These are phyloP conservation scores for Gynochthodes officinalis DNA, from an alignment of 257 asterid species.

Conservation along the genomic window DNA sequence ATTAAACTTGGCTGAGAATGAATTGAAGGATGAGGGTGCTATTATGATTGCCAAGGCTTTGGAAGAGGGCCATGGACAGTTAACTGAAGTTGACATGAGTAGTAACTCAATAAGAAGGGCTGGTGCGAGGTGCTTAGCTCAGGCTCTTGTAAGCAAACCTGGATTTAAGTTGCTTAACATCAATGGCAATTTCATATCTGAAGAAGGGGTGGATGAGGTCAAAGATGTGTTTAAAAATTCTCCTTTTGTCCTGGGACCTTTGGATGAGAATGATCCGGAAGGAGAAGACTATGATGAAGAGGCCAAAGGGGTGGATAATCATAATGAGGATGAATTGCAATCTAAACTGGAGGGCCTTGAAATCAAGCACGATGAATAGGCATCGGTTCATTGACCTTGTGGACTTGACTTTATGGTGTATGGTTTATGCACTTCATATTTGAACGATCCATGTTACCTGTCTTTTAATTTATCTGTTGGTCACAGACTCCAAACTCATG, in stretches of 20 bases:
- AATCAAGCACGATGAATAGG: slow-evolving; percentile 59
- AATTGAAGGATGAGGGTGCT: slow-evolving; percentile 90
- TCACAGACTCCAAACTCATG: background rate
- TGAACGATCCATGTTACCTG: background rate
- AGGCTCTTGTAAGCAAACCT: slow-evolving; percentile 63
- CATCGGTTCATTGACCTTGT: background rate
- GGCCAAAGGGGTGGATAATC: slow-evolving; percentile 44
- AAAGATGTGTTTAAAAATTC: slow-evolving; percentile 62
- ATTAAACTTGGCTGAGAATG: slow-evolving; percentile 75
- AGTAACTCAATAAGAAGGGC: slow-evolving; percentile 74
- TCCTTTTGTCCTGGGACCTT: slow-evolving; percentile 57
- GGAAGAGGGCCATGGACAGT: slow-evolving; percentile 75
- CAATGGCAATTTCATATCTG: slow-evolving; percentile 86
- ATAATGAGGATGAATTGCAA: slow-evolving; percentile 60
- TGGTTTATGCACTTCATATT: background rate
- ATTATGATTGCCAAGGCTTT: slow-evolving; percentile 75
- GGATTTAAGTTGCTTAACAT: slow-evolving; percentile 61
- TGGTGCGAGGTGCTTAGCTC: slow-evolving; percentile 87
- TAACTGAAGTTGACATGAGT: slow-evolving; percentile 75
- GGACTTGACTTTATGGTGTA: background rate
- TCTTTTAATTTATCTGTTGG: background rate
- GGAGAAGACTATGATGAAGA: slow-evolving; percentile 84
- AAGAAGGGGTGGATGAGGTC: slow-evolving; percentile 91
- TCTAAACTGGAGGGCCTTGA: slow-evolving; percentile 74
- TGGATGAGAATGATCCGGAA: slow-evolving; percentile 95